These are phyloP conservation scores for Thuja plicata DNA, from an alignment of 83 land plant species.

Conservation along the genomic window DNA sequence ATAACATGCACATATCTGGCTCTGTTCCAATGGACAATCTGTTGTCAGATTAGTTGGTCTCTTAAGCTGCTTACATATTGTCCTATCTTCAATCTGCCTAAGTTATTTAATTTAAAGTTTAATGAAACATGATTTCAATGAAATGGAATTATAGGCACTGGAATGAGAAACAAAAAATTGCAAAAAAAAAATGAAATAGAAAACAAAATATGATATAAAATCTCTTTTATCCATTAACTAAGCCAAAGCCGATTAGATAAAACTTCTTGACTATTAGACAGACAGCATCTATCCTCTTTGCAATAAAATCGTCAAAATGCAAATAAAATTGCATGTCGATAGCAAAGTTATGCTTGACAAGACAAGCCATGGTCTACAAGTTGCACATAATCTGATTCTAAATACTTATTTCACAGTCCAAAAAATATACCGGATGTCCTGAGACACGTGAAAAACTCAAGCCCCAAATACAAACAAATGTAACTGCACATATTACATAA, in stretches of 20 bases:
- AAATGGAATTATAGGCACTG: not conserved
- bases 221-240: not conserved
- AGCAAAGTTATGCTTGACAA: not conserved
- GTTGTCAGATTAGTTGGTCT: not conserved
- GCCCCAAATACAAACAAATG: not conserved
- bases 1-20: not conserved
- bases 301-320: not conserved
- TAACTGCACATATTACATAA: not conserved
- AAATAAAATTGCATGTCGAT: not conserved
- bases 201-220: not conserved
- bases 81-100: not conserved
- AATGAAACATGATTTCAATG: not conserved
- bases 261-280: not conserved
- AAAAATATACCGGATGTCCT: not conserved
- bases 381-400: not conserved
- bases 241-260: not conserved
- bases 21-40: not conserved
- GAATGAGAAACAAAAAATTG: not conserved
- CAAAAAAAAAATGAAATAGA: not conserved
- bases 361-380: not conserved
- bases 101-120: not conserved
- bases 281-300: not conserved
- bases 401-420: not conserved
- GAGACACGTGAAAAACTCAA: not conserved
- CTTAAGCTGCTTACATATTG: not conserved